phyloP scores from a whole-genome alignment of 768 basidiomycete genomes.

The Mycena rosella region DNA sequence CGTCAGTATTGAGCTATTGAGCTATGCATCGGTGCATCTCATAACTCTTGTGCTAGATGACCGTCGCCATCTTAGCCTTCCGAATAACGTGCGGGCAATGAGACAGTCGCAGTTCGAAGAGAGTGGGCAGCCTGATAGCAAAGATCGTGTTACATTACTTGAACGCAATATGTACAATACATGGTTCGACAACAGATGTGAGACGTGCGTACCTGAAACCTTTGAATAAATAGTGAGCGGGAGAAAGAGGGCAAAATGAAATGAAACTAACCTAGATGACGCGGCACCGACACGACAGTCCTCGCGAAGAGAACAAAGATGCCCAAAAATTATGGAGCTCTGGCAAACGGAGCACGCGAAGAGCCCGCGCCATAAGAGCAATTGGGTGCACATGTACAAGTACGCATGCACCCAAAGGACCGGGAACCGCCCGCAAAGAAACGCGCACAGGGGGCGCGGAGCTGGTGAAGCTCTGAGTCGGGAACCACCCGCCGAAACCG shows the following conservation, averaged over 20 bases:
- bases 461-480: constrained; percentile 26
- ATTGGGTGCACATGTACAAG: not conserved
- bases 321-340: constrained; percentile 26
- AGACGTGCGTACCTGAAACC: not conserved
- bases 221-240: not conserved
- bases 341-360: not conserved
- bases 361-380: not conserved
- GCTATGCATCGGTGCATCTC: no score
- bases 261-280: not conserved
- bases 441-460: constrained; percentile 5
- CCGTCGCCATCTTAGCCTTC: no score
- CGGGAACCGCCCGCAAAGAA: constrained; percentile 29
- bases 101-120: no score
- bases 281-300: not conserved
- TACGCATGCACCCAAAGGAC: not conserved
- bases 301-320: constrained; percentile 23
- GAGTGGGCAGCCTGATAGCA: no score
- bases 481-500: constrained; percentile 24
- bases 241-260: not conserved
- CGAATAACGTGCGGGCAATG: no score
- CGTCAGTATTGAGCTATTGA: no score
- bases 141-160: no score
- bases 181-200: no score
- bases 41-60: no score
- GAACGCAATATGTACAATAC: no score